Base-by-base conservation (phyloP, 495 filamentous ascomycete species). In the Tuber microsphaerosporum region DNA sequence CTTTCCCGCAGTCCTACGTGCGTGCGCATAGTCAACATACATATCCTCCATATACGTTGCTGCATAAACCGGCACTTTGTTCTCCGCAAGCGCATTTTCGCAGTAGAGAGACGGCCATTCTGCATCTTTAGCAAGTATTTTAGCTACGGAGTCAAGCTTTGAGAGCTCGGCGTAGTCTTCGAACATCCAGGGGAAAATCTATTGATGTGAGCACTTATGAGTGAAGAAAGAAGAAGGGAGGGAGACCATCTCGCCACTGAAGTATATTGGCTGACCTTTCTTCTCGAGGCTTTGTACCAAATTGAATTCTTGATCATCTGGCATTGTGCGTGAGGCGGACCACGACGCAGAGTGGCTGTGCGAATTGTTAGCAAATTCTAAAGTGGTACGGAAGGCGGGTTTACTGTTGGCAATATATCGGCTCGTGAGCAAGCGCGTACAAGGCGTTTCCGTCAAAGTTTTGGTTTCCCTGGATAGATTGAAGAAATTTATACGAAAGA, bases 1-100 rank as follows among this genome's bases (percentile, higher is more conserved):
- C 84, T 89, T 89, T 43, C 85, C 83, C 19, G 92, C 93, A 41
- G 94, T 95, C 77, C 89, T 90, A 74, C 88, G 85, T 0, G 92
- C 88, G 16, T 93, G 83, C 39, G 90, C 90, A 77, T 88, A 92
- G 77, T 94, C 90, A 44, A 98, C 94, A 79, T 97, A 97, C 94
- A 98, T 97, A 83, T 98, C 94, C 74, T 97, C 92, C 1, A 93
- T 81, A 75, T 90, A 98, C n/a, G 87, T 90, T 0, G 92, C 92
- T 9, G 93, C 90, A 78, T 96, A 97, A 0, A 97, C 92, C 0
- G 95, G 94, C 0, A 97, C 93, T 75, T 91, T 86, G 80, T 97
- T 97, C 77, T 88, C 86, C 9, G 86, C 87, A 31, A 97, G 86
- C 81, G 92, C 89, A 14, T 86, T 86, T 75, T 89, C 86, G 80